These are phyloP conservation scores for Clavariopsis aquatica DNA, from an alignment of 495 filamentous ascomycete species.

Conservation along the genomic window DNA sequence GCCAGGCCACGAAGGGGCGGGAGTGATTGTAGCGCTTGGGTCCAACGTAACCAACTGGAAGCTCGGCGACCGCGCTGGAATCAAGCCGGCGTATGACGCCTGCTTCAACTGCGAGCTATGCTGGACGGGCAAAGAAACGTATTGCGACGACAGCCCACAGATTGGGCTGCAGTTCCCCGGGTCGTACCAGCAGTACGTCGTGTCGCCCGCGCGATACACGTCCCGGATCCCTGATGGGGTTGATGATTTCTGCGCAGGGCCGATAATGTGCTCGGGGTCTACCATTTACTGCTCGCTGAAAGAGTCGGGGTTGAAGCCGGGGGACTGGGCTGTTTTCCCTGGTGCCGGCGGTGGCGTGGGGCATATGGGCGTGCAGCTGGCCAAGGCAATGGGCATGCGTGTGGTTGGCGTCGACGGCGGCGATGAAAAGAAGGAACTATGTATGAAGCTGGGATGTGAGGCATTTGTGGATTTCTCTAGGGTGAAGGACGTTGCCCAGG, in stretches of 20 bases:
- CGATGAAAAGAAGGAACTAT: conserved; percentile 70
- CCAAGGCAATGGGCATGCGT: conserved; percentile 80
- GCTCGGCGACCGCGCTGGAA: conserved; percentile 76
- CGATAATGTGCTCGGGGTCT: conserved; percentile 81
- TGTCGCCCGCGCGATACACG: conserved; percentile 82
- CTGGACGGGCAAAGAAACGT: conserved; percentile 76
- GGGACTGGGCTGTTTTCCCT: conserved; percentile 79
- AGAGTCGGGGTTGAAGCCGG: conserved; percentile 57
- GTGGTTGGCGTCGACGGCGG: conserved; percentile 78
- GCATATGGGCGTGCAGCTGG: conserved; percentile 74
- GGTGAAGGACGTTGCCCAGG: conserved; percentile 52
- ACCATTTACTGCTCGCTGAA: conserved; percentile 71
- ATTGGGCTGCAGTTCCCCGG: conserved; percentile 90
- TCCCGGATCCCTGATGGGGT: conserved; percentile 72
- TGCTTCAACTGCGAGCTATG: conserved; percentile 28
- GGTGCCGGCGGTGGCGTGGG: conserved; percentile 87
- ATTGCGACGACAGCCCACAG: conserved; percentile 65
- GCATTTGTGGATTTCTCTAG: conserved; percentile 71
- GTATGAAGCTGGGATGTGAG: conserved; percentile 78
- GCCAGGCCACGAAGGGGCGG: conserved; percentile 82
- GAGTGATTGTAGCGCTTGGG: conserved; percentile 77
- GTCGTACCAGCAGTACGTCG: conserved; percentile 85
- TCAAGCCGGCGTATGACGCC: conserved; percentile 29
- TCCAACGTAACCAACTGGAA: conserved; percentile 67
- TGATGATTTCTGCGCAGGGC: conserved; percentile 64